A percentile compares a stretch with the other conserved stretches of the same genome.
phyloP scores from a whole-genome alignment of 1,284 basidiomycete species.

The Dichomitus squalens region DNA sequence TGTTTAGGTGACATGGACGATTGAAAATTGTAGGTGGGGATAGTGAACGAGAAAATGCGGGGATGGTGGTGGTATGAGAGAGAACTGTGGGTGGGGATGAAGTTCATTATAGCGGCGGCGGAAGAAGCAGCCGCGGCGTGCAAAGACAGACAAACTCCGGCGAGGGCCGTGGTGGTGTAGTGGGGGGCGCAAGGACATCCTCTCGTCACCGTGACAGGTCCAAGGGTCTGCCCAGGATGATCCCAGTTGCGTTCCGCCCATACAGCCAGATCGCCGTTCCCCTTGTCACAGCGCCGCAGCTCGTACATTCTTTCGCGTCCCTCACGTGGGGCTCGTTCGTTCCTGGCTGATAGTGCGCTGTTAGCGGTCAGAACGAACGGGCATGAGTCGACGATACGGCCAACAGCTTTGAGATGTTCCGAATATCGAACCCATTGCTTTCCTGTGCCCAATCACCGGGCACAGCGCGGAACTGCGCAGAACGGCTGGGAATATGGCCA shows the following conservation, averaged over 20 bases:
- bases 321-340: not conserved
- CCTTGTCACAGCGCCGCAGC: not conserved
- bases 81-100: not conserved
- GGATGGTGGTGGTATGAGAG: constrained; percentile 9
- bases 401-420: not conserved
- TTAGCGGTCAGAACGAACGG: not conserved
- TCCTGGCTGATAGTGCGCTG: not conserved
- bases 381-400: not conserved
- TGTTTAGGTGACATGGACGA: constrained; percentile 28
- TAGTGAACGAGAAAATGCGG: constrained; percentile 16
- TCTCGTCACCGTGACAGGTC: constrained; percentile 2
- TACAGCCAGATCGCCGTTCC: not conserved
- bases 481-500: not conserved
- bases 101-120: not conserved
- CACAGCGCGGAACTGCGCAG: not conserved
- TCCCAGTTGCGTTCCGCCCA: not conserved
- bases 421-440: not conserved
- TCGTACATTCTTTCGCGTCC: not conserved
- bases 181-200: not conserved
- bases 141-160: not conserved
- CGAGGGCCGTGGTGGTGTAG: not conserved
- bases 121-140: not conserved
- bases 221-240: not conserved
- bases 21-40: constrained; percentile 13
- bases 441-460: not conserved